Conservation (phyloP, 2,329 filamentous ascomycete species). For the Celoporthe dispersa region DNA sequence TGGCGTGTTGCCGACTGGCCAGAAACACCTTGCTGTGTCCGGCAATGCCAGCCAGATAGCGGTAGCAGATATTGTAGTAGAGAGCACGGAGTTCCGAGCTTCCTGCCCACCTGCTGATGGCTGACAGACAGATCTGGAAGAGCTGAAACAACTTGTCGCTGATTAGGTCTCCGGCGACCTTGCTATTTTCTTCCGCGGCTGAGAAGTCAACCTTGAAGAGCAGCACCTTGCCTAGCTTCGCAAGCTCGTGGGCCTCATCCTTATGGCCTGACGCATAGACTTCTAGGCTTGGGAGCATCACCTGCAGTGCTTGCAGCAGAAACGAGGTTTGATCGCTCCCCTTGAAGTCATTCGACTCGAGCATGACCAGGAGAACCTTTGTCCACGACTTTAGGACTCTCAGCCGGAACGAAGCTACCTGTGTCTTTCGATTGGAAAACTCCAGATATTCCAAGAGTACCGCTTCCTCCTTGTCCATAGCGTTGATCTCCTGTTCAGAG, state of each 20-base stretch:
- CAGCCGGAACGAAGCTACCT: conserved; percentile 61
- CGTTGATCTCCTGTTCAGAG: conserved; percentile 52
- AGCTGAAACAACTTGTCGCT: conserved; percentile 90
- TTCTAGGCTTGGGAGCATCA: conserved; percentile 87
- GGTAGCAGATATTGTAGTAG: conserved; percentile 91
- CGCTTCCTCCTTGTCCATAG: conserved; percentile 62
- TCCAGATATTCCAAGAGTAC: conserved; percentile 64
- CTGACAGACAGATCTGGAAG: conserved; percentile 83
- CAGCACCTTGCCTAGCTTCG: conserved; percentile 73
- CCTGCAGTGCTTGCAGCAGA: conserved; percentile 83
- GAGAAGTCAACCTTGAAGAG: conserved; percentile 72
- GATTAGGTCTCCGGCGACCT: conserved; percentile 69
- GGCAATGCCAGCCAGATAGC: conserved; percentile 75
- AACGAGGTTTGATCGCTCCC: conserved; percentile 74
- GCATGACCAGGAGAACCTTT: conserved; percentile 80
- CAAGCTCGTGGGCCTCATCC: conserved; percentile 74
- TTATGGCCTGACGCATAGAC: conserved; percentile 71
- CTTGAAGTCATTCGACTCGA: conserved; percentile 81
- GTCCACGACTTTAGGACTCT: conserved; percentile 82
- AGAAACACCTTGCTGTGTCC: conserved; percentile 54
- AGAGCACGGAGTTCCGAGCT: conserved; percentile 75
- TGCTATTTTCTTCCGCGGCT: conserved; percentile 47
- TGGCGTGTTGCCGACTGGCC: conserved; percentile 61
- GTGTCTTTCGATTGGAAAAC: conserved; percentile 66
- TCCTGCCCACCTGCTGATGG: conserved; percentile 74